phyloP scores from a whole-genome alignment of 805 yeast species.

The Blastobotrys robertii region DNA sequence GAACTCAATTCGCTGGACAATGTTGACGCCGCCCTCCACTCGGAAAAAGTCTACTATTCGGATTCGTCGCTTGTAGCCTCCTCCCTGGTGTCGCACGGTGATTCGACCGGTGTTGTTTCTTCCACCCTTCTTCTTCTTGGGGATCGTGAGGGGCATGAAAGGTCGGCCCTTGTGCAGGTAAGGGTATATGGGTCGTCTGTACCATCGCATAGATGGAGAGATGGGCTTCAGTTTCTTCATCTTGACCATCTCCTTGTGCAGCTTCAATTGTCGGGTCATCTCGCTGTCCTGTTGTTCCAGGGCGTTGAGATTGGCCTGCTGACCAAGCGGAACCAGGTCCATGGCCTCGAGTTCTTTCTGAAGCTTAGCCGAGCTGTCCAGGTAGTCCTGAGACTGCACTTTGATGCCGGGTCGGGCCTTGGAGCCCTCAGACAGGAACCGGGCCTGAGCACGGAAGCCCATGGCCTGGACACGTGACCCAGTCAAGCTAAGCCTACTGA shows the following conservation, averaged over 20 bases:
- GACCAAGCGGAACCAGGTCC: slow-evolving; percentile 17
- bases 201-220: slow-evolving; percentile 85
- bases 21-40: slow-evolving; percentile 55
- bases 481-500: too few relatives aligned
- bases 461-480: too few relatives aligned
- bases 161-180: slow-evolving; percentile 85
- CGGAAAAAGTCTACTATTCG: slow-evolving; percentile 75
- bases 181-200: slow-evolving; percentile 75
- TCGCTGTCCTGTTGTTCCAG: slow-evolving; percentile 72
- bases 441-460: too few relatives aligned
- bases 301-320: slow-evolving; percentile 39
- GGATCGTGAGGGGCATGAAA: slow-evolving; percentile 58
- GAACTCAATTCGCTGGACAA: slow-evolving; percentile 81
- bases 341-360: slow-evolving; percentile 10
- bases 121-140: slow-evolving; percentile 70
- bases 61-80: slow-evolving; percentile 86
- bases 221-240: slow-evolving; percentile 70
- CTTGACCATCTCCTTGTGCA: slow-evolving; percentile 58
- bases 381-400: background rate
- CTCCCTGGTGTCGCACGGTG: slow-evolving; percentile 92
- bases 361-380: slow-evolving; percentile 2
- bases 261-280: slow-evolving; percentile 60
- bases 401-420: slow-evolving; percentile 2
- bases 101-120: slow-evolving; percentile 83
- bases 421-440: background rate